phyloP scores from a whole-genome alignment of 345 rosid genomes.

The Hibiscus trionum region DNA sequence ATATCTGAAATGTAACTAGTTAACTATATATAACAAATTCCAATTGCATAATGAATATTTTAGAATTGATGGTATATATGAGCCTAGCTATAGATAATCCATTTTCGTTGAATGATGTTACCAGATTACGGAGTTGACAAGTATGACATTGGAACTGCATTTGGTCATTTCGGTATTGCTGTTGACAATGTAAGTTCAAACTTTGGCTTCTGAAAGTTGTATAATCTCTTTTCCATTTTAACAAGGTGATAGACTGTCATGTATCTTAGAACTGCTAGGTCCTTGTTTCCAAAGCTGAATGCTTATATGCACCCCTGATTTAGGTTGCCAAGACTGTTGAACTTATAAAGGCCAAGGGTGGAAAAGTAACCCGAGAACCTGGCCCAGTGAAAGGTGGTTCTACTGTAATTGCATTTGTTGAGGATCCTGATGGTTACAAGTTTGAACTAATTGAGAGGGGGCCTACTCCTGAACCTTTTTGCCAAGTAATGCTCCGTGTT shows the following conservation, averaged over 20 bases:
- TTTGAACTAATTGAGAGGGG: constrained; percentile 96
- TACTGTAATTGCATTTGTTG: too few species aligned
- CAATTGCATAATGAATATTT: neutral
- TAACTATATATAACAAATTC: neutral
- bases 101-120: neutral
- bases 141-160: constrained; percentile 79
- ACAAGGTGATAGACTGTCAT: neutral
- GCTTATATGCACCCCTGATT: neutral
- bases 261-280: constrained; percentile 1
- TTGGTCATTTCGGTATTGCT: constrained; percentile 97
- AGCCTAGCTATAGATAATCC: neutral
- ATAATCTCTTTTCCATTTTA: neutral
- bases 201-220: neutral
- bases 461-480: constrained; percentile 94
- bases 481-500: constrained; percentile 99
- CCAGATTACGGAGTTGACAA: constrained; percentile 96
- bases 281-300: neutral
- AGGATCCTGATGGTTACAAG: constrained; percentile 39
- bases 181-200: constrained; percentile 76
- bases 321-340: constrained; percentile 70
- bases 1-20: neutral
- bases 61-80: neutral
- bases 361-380: too few species aligned
- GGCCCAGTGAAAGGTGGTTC: too few species aligned
- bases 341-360: too few species aligned